A percentile compares a stretch with the other conserved stretches of the same genome.
Conservation (phyloP, 306 rosid genomes). For the Cucumis hystrix region DNA sequence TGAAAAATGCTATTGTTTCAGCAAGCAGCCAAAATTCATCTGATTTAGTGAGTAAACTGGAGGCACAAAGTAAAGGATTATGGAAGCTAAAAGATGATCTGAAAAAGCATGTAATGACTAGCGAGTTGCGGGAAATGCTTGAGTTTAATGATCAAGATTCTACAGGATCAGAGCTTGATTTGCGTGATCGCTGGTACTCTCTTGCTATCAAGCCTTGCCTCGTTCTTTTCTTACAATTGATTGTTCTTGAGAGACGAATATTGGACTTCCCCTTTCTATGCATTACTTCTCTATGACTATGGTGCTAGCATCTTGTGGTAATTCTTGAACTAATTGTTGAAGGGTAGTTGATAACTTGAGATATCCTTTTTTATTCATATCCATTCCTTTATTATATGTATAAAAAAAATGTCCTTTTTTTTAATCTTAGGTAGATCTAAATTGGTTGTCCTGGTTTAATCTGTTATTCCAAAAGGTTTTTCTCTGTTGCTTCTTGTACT, state of each 20-base stretch:
- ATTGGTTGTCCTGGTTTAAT: not conserved
- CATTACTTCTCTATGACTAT: not conserved
- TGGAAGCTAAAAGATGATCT: constrained; percentile 88
- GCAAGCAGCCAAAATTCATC: constrained; percentile 16
- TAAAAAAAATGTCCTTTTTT: too few relatives aligned
- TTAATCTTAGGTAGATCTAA: not conserved
- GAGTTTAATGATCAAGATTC: constrained; percentile 61
- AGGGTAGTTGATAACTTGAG: not conserved
- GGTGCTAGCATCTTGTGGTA: not conserved
- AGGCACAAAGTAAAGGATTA: constrained; percentile 61
- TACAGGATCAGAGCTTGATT: constrained; percentile 85
- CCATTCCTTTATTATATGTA: too few relatives aligned
- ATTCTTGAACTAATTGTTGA: not conserved
- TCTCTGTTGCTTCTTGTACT: not conserved
- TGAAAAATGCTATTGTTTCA: constrained; percentile 14
- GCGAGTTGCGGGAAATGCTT: constrained; percentile 79
- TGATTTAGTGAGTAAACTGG: constrained; percentile 40
- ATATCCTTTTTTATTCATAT: not conserved
- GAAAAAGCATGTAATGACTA: constrained; percentile 52
- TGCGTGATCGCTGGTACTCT: constrained; percentile 85
- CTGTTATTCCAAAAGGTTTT: not conserved
- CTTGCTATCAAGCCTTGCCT: not conserved
- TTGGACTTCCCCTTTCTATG: not conserved
- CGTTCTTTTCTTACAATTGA: not conserved
- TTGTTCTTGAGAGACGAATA: not conserved